Evolutionary conservation across 129 eudicot genomes (phyloP).

Genomic region (Flaveria bidentis): DNA sequence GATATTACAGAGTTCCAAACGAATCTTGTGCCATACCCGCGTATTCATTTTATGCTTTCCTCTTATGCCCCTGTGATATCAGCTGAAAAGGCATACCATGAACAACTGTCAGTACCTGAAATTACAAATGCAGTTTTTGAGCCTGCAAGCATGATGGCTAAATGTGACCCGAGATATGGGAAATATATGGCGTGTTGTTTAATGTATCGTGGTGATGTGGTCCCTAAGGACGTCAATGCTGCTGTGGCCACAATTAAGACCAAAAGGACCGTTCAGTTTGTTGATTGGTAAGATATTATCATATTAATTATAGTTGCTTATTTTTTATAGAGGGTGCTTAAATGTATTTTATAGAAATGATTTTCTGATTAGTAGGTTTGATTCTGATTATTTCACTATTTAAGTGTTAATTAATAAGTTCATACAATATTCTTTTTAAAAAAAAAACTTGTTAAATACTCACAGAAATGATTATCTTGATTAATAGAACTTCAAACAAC

Average conservation of each 20-base stretch:
- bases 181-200: conserved; percentile 97
- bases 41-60: conserved; percentile 97
- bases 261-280: conserved; percentile 91
- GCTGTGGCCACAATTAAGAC: conserved; percentile 96
- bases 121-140: conserved; percentile 91
- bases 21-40: conserved; percentile 93
- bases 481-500: too few species aligned
- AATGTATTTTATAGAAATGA: not conserved
- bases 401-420: not conserved
- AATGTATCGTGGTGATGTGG: conserved; percentile 97
- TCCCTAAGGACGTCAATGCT: conserved; percentile 93
- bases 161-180: conserved; percentile 96
- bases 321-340: not conserved
- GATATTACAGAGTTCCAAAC: conserved; percentile 95
- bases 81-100: conserved; percentile 92
- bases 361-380: not conserved
- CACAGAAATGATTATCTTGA: too few species aligned
- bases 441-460: too few species aligned
- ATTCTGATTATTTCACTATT: not conserved
- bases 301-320: not conserved
- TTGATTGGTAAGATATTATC: conserved; percentile 73
- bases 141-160: conserved; percentile 98
- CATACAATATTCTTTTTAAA: not conserved
- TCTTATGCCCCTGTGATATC: conserved; percentile 98
- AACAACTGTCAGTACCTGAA: conserved; percentile 91